Percentiles rank a stretch among this genome's conserved stretches.
phyloP scores from a whole-genome alignment of 2,329 filamentous ascomycete species.

The Fusarium paranaense region DNA sequence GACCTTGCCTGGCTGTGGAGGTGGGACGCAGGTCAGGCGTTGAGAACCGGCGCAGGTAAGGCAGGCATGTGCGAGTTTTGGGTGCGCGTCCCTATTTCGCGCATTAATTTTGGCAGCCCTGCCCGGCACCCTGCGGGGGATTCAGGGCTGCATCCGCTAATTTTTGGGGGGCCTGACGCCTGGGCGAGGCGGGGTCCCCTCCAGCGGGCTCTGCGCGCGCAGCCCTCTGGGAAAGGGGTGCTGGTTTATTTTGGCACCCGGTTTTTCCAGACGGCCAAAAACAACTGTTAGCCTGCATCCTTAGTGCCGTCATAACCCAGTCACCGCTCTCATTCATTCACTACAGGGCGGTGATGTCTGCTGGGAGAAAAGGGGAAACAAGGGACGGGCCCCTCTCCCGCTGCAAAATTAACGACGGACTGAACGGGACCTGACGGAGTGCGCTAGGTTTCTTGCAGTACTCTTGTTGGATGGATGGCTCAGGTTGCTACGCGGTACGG shows the following conservation, averaged over 20 bases:
- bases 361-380: conserved; percentile 18
- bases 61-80: conserved; percentile 9
- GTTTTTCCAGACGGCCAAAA: conserved; percentile 9
- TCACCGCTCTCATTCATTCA: conserved; percentile 33
- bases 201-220: not conserved
- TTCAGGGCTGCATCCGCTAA: conserved; percentile 11
- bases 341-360: conserved; percentile 12
- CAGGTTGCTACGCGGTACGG: conserved; percentile 1
- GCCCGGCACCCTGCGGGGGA: conserved; percentile 7
- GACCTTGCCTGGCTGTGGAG: conserved; percentile 35
- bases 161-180: not conserved
- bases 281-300: conserved; percentile 24
- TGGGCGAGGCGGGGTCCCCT: not conserved
- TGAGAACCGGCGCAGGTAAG: conserved; percentile 25
- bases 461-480: conserved; percentile 9
- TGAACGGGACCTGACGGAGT: conserved; percentile 4
- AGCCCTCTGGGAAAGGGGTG: not conserved
- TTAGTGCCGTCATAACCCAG: conserved; percentile 25
- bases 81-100: not conserved
- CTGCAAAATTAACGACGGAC: conserved; percentile 23
- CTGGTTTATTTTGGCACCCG: conserved; percentile 19
- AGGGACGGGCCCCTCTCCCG: conserved; percentile 19
- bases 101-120: conserved; percentile 20
- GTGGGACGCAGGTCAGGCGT: conserved; percentile 43
- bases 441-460: not conserved